Evolutionary conservation across 768 basidiomycete genomes (phyloP), one percentile per base, ranked within the genome.

Genomic region (Suillus alpinus): DNA sequence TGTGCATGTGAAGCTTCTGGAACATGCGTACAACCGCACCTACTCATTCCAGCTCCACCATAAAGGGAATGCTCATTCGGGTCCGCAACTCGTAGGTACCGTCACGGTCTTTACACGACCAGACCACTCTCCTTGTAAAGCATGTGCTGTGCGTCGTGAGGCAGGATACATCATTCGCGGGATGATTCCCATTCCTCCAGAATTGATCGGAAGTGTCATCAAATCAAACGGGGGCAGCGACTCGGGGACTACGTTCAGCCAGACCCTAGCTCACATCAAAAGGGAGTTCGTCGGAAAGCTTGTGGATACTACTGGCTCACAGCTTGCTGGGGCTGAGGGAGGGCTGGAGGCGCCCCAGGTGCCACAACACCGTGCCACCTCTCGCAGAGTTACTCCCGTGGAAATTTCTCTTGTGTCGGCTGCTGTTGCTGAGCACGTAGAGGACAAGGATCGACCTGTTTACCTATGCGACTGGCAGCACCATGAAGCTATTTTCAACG

Each of bases 81-180:
- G 57, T 9, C 20, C 55, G 3, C 58, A 64, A 31, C 57, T 68
- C 9, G 46, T 72, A 3, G 70, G 72, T n/a, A 59, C 47, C 29
- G 43, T 65, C 43, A 57, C 68, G 7, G 71, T 72, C 14, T 73
- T 72, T 32, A 53, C 67, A 20, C 63, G 71, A 16, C 59, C 66
- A 20, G 62, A 64, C 56, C 57, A 56, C 37, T 66, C 72, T 0
- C 63, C 70, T 6, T 74, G 71, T 56, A 62, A 60, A 29, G 70
- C 70, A 20, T 74, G 71, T 50, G 62, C 59, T 16, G 13, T 39
- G 8, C 66, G 71, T 13, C 68, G 71, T n/a, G 58, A 56, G 7
- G 50, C 47, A 0, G 59, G 57, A 18, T 41, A 69, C 0, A 6
- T 72, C 3, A 37, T 73, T 34, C 66, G 65, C 31, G 71, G 72